Conservation (phyloP, 495 filamentous ascomycete genomes). For the Aspergillus panamensis region DNA sequence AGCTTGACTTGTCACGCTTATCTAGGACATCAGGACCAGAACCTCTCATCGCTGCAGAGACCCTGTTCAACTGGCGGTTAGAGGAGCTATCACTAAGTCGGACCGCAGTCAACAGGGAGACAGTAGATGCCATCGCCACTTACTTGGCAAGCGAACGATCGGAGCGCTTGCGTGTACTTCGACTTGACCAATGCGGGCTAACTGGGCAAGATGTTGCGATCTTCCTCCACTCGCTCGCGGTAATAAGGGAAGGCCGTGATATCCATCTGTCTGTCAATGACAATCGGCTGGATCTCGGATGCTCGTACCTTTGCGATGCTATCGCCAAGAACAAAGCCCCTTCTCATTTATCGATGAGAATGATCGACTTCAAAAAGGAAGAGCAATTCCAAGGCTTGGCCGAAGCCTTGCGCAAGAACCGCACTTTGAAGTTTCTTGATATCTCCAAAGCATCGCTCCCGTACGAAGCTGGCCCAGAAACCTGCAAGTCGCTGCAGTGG, state of each 20-base stretch:
- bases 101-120: slow-evolving; percentile 56
- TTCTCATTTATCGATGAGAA: slow-evolving; percentile 70
- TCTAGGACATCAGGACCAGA: slow-evolving; percentile 58
- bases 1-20: slow-evolving; percentile 68
- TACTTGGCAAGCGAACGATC: slow-evolving; percentile 64
- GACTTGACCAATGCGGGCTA: slow-evolving; percentile 75
- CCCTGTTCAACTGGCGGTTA: slow-evolving; percentile 67
- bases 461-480: slow-evolving; percentile 69
- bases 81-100: slow-evolving; percentile 69
- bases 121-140: slow-evolving; percentile 56
- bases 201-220: slow-evolving; percentile 73
- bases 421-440: slow-evolving; percentile 72
- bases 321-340: slow-evolving; percentile 65
- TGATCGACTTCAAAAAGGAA: slow-evolving; percentile 82
- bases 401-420: slow-evolving; percentile 67
- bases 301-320: slow-evolving; percentile 64
- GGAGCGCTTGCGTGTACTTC: slow-evolving; percentile 60
- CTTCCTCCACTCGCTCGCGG: slow-evolving; percentile 70
- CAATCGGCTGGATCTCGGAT: slow-evolving; percentile 74
- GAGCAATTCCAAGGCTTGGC: slow-evolving; percentile 70
- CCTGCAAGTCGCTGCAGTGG: slow-evolving; percentile 65
- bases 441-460: slow-evolving; percentile 85
- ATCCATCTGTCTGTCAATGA: slow-evolving; percentile 76
- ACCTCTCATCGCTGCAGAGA: slow-evolving; percentile 63
- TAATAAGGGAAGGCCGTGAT: slow-evolving; percentile 52